Percentiles rank a stretch among this genome's conserved stretches.
These are phyloP conservation scores for Trichoderma atroviride DNA, from an alignment of 2,329 filamentous ascomycete genomes.

Conservation along the genomic window DNA sequence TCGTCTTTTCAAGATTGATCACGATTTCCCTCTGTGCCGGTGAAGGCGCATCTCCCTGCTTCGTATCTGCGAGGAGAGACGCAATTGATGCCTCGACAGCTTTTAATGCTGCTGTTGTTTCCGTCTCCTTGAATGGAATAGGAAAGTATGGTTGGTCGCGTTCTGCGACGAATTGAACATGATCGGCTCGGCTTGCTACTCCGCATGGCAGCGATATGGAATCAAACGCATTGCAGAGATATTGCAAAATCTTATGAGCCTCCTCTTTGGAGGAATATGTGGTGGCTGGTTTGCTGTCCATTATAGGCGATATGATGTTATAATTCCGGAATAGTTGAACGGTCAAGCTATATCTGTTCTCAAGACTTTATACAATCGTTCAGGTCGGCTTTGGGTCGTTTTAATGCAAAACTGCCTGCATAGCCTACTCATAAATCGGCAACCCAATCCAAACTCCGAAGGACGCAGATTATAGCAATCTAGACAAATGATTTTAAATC, in stretches of 20 bases:
- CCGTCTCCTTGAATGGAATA: slow-evolving; percentile 52
- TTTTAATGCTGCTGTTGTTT: slow-evolving; percentile 48
- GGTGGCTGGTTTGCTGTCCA: not conserved
- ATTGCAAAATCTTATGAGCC: slow-evolving; percentile 33
- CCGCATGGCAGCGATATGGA: slow-evolving; percentile 36
- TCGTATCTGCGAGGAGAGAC: slow-evolving; percentile 37
- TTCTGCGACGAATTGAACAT: slow-evolving; percentile 40
- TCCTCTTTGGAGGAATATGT: slow-evolving; percentile 32
- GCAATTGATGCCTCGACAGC: slow-evolving; percentile 46
- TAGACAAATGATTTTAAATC: not conserved
- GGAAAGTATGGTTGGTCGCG: slow-evolving; percentile 48
- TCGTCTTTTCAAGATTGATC: slow-evolving; percentile 45
- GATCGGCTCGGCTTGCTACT: slow-evolving; percentile 31
- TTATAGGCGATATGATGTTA: not conserved
- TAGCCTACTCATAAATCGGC: not conserved
- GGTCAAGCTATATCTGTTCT: not conserved
- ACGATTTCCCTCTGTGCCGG: slow-evolving; percentile 31
- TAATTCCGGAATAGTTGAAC: not conserved
- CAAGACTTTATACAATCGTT: not conserved
- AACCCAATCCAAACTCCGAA: not conserved
- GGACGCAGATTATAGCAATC: not conserved
- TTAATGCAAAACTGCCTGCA: not conserved
- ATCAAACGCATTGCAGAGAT: slow-evolving; percentile 35
- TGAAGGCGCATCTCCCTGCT: slow-evolving; percentile 17
- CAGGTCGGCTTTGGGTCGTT: not conserved